Percentiles rank a stretch among this genome's conserved stretches.
Conservation (phyloP, 2,329 filamentous ascomycete genomes). For the Exophiala bonariae region DNA sequence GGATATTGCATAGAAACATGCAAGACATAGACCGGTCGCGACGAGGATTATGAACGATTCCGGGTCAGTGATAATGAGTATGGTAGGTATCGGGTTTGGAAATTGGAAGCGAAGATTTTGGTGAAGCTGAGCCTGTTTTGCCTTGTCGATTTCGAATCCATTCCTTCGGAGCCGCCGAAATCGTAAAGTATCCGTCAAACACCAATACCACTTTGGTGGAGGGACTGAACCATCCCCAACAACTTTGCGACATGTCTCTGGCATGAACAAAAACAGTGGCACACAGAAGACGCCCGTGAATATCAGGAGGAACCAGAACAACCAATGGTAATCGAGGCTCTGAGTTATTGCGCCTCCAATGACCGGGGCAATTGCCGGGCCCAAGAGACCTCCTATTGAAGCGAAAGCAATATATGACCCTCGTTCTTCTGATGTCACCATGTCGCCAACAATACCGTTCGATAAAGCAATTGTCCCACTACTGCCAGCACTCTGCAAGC, state of each 20-base stretch:
- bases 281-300: conserved; percentile 36
- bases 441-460: conserved; percentile 42
- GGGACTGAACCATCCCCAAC: conserved; percentile 40
- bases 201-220: conserved; percentile 35
- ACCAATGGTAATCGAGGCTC: conserved; percentile 50
- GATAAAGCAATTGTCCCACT: conserved; percentile 43
- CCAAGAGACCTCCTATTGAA: conserved; percentile 35
- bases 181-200: conserved; percentile 25
- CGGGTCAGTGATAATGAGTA: conserved; percentile 36
- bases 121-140: conserved; percentile 2
- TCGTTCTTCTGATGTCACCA: conserved; percentile 41
- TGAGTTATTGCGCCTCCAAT: conserved; percentile 52
- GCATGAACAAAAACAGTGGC: conserved; percentile 32
- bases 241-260: conserved; percentile 39
- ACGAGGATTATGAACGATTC: conserved; percentile 35
- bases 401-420: conserved; percentile 43
- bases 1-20: conserved; percentile 46
- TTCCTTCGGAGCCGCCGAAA: conserved; percentile 7
- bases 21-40: conserved; percentile 17
- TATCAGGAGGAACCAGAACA: conserved; percentile 58
- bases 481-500: conserved; percentile 45
- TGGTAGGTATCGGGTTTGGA: conserved; percentile 38
- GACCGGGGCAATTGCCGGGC: conserved; percentile 51
- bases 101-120: conserved; percentile 29
- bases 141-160: not conserved